Evolutionary conservation across 768 basidiomycete species (phyloP).

Genomic region (Naganishia vaughanmartiniae): DNA sequence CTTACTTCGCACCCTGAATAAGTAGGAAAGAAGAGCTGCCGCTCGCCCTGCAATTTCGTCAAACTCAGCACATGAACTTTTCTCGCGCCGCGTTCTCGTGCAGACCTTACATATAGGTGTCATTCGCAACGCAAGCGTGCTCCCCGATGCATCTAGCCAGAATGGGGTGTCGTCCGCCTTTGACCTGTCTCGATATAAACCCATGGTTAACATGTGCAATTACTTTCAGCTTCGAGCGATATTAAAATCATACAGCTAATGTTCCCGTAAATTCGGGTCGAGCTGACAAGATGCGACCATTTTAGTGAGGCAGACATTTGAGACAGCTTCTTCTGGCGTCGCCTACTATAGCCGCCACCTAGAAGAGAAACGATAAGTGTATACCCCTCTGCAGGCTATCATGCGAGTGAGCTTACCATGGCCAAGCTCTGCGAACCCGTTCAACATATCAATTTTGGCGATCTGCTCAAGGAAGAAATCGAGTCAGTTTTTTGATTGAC

Average conservation of each 20-base stretch:
- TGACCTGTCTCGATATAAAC: slow-evolving; percentile 57
- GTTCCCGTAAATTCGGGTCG: slow-evolving; percentile 64
- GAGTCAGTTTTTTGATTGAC: not conserved
- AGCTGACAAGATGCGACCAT: slow-evolving; percentile 55
- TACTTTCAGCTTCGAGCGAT: not conserved
- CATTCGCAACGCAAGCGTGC: slow-evolving; percentile 77
- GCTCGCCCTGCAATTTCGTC: not conserved
- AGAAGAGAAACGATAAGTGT: not conserved
- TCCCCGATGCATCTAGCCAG: slow-evolving; percentile 70
- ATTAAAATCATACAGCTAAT: slow-evolving; percentile 38
- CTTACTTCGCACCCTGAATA: slow-evolving; percentile 70
- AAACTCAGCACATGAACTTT: not conserved
- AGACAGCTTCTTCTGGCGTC: not conserved
- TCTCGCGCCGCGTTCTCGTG: not conserved
- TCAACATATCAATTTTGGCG: slow-evolving; percentile 82
- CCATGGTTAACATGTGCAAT: not conserved
- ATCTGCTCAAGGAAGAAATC: slow-evolving; percentile 57
- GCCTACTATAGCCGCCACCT: slow-evolving; percentile 14
- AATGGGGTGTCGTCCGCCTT: slow-evolving; percentile 82
- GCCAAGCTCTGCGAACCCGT: slow-evolving; percentile 77
- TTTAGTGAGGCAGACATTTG: not conserved
- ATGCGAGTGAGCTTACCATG: slow-evolving; percentile 23
- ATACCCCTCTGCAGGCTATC: not conserved
- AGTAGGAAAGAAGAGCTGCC: slow-evolving; percentile 66
- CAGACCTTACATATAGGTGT: slow-evolving; percentile 70